Evolutionary conservation across 1,139 yeast genomes (phyloP).

Genomic region (Taiozyma onychis): DNA sequence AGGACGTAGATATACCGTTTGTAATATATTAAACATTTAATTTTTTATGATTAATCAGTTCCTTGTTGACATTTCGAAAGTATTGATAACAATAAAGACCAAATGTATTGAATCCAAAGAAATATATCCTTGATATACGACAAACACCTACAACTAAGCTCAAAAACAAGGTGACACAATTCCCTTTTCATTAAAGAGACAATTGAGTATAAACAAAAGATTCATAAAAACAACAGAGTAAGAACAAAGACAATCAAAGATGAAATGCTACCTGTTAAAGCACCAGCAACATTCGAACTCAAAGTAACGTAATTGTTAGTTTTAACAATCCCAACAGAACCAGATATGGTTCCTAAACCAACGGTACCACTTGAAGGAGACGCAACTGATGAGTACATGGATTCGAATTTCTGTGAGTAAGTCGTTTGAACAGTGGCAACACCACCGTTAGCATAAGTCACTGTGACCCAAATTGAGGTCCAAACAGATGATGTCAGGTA

Average conservation of each 20-base stretch:
- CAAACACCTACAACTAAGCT: too few species aligned
- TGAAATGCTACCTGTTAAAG: constrained; percentile 9
- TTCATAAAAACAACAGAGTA: constrained; percentile 16
- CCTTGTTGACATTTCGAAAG: not conserved
- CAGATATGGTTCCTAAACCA: constrained; percentile 55
- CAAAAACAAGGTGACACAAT: not conserved
- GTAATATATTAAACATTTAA: too few species aligned
- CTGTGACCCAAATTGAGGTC: constrained; percentile 46
- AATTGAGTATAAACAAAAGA: not conserved
- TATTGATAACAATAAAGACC: too few species aligned
- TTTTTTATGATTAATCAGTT: too few species aligned
- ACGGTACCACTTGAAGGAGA: constrained; percentile 45
- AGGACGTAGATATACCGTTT: not conserved
- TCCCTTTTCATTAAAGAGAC: not conserved
- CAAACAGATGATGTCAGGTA: constrained; percentile 24
- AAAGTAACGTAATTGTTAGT: constrained; percentile 30
- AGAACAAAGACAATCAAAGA: constrained; percentile 14
- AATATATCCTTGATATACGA: too few species aligned
- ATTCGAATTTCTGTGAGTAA: constrained; percentile 46
- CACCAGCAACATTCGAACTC: constrained; percentile 8
- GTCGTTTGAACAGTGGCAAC: constrained; percentile 39
- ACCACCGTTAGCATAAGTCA: constrained; percentile 40
- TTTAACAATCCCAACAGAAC: constrained; percentile 56
- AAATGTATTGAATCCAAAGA: too few species aligned
- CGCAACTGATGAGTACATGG: constrained; percentile 34